Percentiles rank a stretch among this genome's conserved stretches.
Conservation (phyloP, 1,139 yeast genomes). For the Debaryomyces sp. region DNA sequence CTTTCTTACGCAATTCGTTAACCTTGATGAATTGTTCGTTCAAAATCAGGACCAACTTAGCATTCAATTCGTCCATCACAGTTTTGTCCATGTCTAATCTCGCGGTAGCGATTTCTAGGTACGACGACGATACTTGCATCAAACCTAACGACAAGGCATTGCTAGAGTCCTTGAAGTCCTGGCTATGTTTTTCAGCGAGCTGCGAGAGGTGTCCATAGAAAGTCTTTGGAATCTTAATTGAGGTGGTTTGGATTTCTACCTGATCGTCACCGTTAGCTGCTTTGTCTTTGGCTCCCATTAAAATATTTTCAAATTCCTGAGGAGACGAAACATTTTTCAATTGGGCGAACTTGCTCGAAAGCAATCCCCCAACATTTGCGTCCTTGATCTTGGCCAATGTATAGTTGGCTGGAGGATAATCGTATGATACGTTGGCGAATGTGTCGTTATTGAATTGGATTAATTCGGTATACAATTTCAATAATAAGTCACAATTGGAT, state of each 20-base stretch:
- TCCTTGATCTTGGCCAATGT: conserved; percentile 50
- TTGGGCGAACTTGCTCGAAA: conserved; percentile 57
- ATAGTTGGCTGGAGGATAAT: conserved; percentile 70
- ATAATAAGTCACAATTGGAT: conserved; percentile 62
- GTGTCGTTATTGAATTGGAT: conserved; percentile 60
- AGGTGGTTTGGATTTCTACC: conserved; percentile 34
- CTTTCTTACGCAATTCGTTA: conserved; percentile 62
- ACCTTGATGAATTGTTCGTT: conserved; percentile 63
- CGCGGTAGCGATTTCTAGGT: conserved; percentile 61
- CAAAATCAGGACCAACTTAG: conserved; percentile 52
- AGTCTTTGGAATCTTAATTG: conserved; percentile 43
- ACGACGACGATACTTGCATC: conserved; percentile 57
- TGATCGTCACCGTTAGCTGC: conserved; percentile 14
- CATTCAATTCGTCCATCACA: conserved; percentile 59
- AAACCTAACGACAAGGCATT: conserved; percentile 57
- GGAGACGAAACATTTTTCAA: conserved; percentile 64
- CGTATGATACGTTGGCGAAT: conserved; percentile 67
- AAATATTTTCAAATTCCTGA: conserved; percentile 61
- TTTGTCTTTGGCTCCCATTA: conserved; percentile 29
- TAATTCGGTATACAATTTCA: conserved; percentile 60
- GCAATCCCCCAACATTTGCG: conserved; percentile 62
- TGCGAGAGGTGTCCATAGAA: conserved; percentile 47
- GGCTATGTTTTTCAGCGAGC: conserved; percentile 37
- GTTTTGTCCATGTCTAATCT: conserved; percentile 67
- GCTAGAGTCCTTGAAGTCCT: conserved; percentile 44